These are phyloP conservation scores for Jaltomata sinuosa DNA, from an alignment of 257 asterid species.

Conservation along the genomic window DNA sequence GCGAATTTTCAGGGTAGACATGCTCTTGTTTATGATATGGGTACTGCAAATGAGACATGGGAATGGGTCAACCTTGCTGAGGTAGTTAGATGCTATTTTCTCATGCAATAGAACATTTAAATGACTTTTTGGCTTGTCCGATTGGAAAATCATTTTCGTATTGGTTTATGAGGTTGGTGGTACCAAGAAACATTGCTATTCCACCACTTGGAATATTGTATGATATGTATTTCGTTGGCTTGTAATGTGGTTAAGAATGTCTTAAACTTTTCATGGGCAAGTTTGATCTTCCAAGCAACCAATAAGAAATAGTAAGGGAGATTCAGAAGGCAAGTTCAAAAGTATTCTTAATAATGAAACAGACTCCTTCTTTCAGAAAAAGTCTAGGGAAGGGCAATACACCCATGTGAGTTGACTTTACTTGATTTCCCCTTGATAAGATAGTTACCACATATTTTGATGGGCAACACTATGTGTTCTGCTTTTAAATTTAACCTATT, in stretches of 20 bases:
- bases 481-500: not conserved
- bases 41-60: slow-evolving; percentile 48
- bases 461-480: not conserved
- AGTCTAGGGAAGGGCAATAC: not conserved
- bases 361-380: not conserved
- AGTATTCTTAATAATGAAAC: not conserved
- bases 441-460: not conserved
- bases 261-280: not conserved
- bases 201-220: not conserved
- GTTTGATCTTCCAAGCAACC: not conserved
- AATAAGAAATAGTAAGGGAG: not conserved
- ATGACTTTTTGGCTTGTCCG: not conserved
- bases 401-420: not conserved
- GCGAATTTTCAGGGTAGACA: slow-evolving; percentile 49
- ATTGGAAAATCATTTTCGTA: not conserved
- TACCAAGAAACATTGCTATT: not conserved
- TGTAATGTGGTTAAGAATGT: not conserved
- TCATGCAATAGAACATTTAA: not conserved
- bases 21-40: slow-evolving; percentile 55
- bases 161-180: not conserved
- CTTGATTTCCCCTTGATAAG: not conserved
- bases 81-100: slow-evolving; percentile 32
- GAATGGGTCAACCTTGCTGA: slow-evolving; percentile 82
- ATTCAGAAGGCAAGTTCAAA: not conserved
- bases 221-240: not conserved